These are phyloP conservation scores for Cnidoscolus chayamansa DNA, from an alignment of 441 rosid species.

Conservation along the genomic window DNA sequence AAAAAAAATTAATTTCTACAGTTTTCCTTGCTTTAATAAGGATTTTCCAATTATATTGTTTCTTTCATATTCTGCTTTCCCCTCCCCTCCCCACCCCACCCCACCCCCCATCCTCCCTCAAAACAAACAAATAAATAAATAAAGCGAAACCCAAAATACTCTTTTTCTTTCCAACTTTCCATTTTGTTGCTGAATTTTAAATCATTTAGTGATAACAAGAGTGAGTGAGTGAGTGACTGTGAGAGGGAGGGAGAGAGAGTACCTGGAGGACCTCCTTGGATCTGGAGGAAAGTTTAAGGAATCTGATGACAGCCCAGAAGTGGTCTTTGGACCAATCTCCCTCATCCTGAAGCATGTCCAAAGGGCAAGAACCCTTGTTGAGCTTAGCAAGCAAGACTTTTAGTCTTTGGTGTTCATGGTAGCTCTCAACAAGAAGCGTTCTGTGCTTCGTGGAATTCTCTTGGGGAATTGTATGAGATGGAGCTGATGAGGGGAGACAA, in stretches of 20 bases:
- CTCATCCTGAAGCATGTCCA: conserved; percentile 49
- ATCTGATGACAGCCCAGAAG: conserved; percentile 57
- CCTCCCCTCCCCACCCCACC: too few species aligned
- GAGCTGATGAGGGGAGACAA: conserved; percentile 11
- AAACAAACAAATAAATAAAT: not conserved
- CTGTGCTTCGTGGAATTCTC: conserved; percentile 29
- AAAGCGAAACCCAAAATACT: not conserved
- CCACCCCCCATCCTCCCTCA: too few species aligned
- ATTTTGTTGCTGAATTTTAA: not conserved
- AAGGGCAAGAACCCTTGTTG: conserved; percentile 39
- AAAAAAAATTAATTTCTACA: too few species aligned
- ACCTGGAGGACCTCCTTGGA: conserved; percentile 54
- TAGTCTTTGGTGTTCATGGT: conserved; percentile 40
- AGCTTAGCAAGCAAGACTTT: conserved; percentile 41
- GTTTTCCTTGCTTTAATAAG: not conserved
- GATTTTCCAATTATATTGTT: not conserved
- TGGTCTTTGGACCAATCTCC: conserved; percentile 64
- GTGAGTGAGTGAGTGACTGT: too few species aligned
- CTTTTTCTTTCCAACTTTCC: not conserved
- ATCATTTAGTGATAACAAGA: not conserved
- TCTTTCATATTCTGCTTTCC: not conserved
- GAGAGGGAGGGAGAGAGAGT: not conserved
- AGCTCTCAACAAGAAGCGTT: conserved; percentile 45
- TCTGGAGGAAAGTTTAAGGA: conserved; percentile 49
- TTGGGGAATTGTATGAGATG: not conserved